A percentile compares a stretch with the other conserved stretches of the same genome.
Conservation (phyloP, 2,329 filamentous ascomycete species). For the Eutypa lata region DNA sequence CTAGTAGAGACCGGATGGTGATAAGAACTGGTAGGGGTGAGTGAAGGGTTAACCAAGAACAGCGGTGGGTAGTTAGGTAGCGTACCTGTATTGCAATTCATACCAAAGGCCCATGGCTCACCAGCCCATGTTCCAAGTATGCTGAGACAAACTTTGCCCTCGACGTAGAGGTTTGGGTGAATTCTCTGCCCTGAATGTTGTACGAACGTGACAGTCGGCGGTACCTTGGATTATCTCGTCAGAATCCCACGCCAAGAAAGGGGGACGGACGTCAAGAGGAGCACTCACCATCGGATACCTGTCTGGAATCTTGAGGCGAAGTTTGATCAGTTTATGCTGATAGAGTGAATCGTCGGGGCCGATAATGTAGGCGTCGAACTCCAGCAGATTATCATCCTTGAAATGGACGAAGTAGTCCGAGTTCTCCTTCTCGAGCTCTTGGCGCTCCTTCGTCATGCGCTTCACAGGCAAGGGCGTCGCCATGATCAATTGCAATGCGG, state of each 20-base stretch:
- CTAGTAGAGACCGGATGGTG: slow-evolving; percentile 10
- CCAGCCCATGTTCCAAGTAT: slow-evolving; percentile 13
- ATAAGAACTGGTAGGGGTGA: slow-evolving; percentile 8
- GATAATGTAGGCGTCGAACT: slow-evolving; percentile 11
- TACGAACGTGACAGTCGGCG: slow-evolving; percentile 13
- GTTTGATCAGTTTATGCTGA: slow-evolving; percentile 14
- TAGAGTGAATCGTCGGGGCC: slow-evolving; percentile 13
- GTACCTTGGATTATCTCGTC: slow-evolving; percentile 4
- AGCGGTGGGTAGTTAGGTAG: not conserved
- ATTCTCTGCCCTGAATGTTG: slow-evolving; percentile 9
- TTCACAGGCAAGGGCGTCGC: not conserved
- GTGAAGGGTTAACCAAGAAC: not conserved
- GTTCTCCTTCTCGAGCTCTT: slow-evolving; percentile 8
- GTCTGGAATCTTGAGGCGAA: slow-evolving; percentile 11
- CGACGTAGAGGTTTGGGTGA: slow-evolving; percentile 14
- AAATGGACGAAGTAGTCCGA: slow-evolving; percentile 14
- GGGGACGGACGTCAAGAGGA: not conserved
- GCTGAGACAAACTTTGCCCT: slow-evolving; percentile 13
- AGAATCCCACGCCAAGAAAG: not conserved
- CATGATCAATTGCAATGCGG: no score
- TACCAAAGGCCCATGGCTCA: slow-evolving; percentile 9
- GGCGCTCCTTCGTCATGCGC: slow-evolving; percentile 6
- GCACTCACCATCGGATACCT: slow-evolving; percentile 10
- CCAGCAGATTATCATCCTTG: slow-evolving; percentile 8
- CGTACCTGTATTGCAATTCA: slow-evolving; percentile 10